These are phyloP conservation scores for Myxozyma melibiosi DNA, from an alignment of 805 yeast genomes.

Conservation along the genomic window DNA sequence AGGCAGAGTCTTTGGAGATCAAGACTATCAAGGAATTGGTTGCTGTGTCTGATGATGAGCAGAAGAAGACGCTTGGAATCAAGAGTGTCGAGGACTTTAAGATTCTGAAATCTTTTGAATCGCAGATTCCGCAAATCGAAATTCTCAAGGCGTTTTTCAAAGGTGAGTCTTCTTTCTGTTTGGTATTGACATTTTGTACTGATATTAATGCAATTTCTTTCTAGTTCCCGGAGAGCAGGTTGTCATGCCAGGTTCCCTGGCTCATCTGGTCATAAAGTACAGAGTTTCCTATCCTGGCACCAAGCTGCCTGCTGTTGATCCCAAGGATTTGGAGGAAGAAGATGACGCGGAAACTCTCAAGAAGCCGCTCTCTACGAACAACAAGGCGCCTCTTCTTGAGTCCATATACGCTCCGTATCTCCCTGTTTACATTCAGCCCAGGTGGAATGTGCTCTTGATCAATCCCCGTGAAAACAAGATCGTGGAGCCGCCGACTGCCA, in stretches of 20 bases:
- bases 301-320: conserved; percentile 37
- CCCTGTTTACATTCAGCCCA: conserved; percentile 56
- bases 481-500: conserved; percentile 63
- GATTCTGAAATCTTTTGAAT: conserved; percentile 26
- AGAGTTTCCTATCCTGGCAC: conserved; percentile 67
- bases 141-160: conserved; percentile 30
- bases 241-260: conserved; percentile 65
- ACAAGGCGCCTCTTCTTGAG: conserved; percentile 70
- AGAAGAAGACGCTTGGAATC: conserved; percentile 34
- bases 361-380: conserved; percentile 69
- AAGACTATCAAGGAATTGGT: conserved; percentile 9
- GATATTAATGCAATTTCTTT: conserved; percentile 44
- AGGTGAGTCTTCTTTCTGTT: conserved; percentile 7
- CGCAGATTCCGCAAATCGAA: conserved; percentile 25
- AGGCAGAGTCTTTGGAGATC: neutral
- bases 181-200: neutral
- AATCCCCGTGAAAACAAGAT: conserved; percentile 79
- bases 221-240: conserved; percentile 85
- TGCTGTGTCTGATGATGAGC: conserved; percentile 37
- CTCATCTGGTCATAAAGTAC: conserved; percentile 75
- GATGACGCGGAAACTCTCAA: conserved; percentile 66
- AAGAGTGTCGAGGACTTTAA: conserved; percentile 22
- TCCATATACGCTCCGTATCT: conserved; percentile 71
- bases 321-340: conserved; percentile 50
- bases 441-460: conserved; percentile 71